Base-by-base conservation (phyloP, 1,139 yeast genomes). In the Komagataea norvegica region DNA sequence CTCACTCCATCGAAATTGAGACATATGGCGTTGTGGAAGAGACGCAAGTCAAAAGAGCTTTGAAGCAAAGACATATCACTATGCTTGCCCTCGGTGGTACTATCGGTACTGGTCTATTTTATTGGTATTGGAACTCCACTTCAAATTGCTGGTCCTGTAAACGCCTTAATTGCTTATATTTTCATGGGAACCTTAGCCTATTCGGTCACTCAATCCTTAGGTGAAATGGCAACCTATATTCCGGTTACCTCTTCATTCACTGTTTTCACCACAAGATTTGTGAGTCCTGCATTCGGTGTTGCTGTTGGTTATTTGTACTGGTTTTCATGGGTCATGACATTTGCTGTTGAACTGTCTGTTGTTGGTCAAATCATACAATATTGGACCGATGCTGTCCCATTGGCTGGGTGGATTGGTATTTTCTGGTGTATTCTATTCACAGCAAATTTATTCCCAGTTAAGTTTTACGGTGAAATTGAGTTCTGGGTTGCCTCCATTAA, bases 281-380 rank as follows among this genome's bases (percentile, higher is more conserved):
- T 74, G 39, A 75, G 83, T 9, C 81, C 80, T 21, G 76, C 88
- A 8, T 64, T 82, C 41, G 93, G 94, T 46, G 86, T 84, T 41
- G 79, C 93, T 33, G 78, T 79, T 51, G 93, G 91, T 40, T 85
- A 86, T 76, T 70, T 77, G 63, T 87, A 86, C 59, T 84, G 91
- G 89, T 84, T 83, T 60, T 75, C 84, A 16, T 85, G 93, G 91
- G 86, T 87, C 38, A 79, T 82, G 47, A 83, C 95, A 3, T 83
- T 76, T 62, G 86, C 94, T 6, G 75, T 85, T 43, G 95, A 86
- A 61, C 66, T 86, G 41, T 80, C 89, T 13, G 85, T 86, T 19
- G 78, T 82, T 25, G 89, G 93, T 17, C 86, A 82, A 60, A 73
- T 85, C 37, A 74, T 85, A 43, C 67, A 77, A 56, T 79, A 70